A percentile compares a stretch with the other conserved stretches of the same genome.
These are phyloP conservation scores for Thalassiosira exigua DNA, from an alignment of 352 stramenopile genomes.

Conservation along the genomic window DNA sequence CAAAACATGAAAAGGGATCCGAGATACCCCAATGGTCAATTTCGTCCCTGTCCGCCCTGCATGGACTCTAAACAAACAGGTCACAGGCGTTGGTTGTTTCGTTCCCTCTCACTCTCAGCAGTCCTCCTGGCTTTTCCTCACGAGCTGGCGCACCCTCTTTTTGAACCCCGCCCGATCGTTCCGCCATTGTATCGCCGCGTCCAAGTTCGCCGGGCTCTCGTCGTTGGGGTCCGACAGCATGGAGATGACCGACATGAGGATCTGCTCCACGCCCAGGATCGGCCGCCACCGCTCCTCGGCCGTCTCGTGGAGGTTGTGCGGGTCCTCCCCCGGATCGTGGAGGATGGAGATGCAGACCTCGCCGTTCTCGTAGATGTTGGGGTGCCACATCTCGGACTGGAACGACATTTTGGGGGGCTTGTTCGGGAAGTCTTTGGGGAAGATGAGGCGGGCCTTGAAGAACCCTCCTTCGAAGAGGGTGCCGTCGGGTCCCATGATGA, in stretches of 20 bases:
- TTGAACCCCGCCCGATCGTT: constrained; percentile 83
- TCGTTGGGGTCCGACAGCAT: constrained; percentile 99
- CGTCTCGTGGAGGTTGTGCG: constrained; percentile 96
- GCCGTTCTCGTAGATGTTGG: constrained; percentile 98
- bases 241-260: constrained; percentile 91
- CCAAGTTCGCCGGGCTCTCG: constrained; percentile 99
- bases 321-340: constrained; percentile 97
- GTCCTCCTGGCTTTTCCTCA: constrained; percentile 85
- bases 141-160: constrained; percentile 82
- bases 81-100: too few species aligned
- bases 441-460: constrained; percentile 97
- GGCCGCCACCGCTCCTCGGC: constrained; percentile 98
- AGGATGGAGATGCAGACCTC: constrained; percentile 99
- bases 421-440: constrained; percentile 98
- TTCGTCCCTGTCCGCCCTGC: too few species aligned
- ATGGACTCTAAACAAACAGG: too few species aligned
- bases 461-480: constrained; percentile 94
- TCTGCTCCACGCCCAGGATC: constrained; percentile 94
- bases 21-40: too few species aligned
- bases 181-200: constrained; percentile 92
- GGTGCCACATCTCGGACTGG: constrained; percentile 99
- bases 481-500: constrained; percentile 93
- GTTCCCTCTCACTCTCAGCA: constrained; percentile 63
- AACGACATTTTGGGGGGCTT: constrained; percentile 98
- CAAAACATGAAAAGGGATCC: too few species aligned